phyloP scores from a whole-genome alignment of 2,329 filamentous ascomycete genomes.

The Ophiostoma sp. region DNA sequence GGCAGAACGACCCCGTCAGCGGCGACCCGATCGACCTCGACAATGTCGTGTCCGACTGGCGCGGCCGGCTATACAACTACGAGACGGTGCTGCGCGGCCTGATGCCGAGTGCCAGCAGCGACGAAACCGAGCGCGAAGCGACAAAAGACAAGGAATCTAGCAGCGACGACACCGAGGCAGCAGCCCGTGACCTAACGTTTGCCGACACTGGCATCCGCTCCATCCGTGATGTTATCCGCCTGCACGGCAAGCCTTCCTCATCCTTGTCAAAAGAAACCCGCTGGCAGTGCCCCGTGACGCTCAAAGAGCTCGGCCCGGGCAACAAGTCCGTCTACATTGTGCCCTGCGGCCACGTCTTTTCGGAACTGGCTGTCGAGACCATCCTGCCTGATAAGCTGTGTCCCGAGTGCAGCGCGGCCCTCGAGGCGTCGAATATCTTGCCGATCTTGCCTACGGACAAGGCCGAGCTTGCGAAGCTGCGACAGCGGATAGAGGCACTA shows the following conservation, averaged over 20 bases:
- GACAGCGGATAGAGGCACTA: constrained; percentile 67
- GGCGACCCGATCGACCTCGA: constrained; percentile 67
- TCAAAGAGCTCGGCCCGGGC: constrained; percentile 77
- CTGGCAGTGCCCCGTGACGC: constrained; percentile 84
- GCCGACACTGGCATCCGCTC: constrained; percentile 66
- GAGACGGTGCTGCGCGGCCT: constrained; percentile 73
- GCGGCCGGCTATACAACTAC: constrained; percentile 90
- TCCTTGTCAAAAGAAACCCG: constrained; percentile 46
- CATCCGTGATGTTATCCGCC: constrained; percentile 81
- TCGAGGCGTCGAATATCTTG: constrained; percentile 75
- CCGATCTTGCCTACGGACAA: constrained; percentile 72
- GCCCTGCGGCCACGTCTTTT: constrained; percentile 93
- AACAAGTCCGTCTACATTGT: constrained; percentile 86
- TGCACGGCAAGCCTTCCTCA: constrained; percentile 64
- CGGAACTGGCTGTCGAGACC: constrained; percentile 80
- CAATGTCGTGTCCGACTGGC: constrained; percentile 80
- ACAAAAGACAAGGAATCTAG: constrained; percentile 29
- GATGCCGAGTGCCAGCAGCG: constrained; percentile 53
- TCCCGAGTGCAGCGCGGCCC: constrained; percentile 73
- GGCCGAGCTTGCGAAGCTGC: constrained; percentile 67
- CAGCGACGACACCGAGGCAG: constrained; percentile 45
- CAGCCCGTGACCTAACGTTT: constrained; percentile 41
- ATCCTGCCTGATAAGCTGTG: constrained; percentile 61
- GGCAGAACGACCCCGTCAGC: constrained; percentile 86
- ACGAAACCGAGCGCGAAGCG: constrained; percentile 41